Percentiles rank a stretch among this genome's conserved stretches.
These are phyloP conservation scores for Tolypocladium cylindrosporum DNA, from an alignment of 2,329 filamentous ascomycete genomes.

Conservation along the genomic window DNA sequence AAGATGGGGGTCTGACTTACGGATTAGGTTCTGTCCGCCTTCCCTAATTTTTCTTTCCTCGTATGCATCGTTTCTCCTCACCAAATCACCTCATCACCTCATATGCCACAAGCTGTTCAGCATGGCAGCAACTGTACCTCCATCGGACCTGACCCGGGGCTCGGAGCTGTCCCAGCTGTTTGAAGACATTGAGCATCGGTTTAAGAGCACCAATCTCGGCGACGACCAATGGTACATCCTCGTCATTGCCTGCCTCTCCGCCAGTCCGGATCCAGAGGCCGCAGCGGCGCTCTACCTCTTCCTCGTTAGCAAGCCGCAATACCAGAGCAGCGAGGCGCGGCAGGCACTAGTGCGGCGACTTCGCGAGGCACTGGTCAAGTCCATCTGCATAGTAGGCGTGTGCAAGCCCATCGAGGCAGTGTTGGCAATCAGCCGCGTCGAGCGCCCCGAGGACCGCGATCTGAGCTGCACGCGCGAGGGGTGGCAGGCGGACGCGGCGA, in stretches of 20 bases:
- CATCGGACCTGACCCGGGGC: not conserved
- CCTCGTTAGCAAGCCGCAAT: slow-evolving; percentile 17
- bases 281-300: slow-evolving; percentile 45
- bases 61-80: not conserved
- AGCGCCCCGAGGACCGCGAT: not conserved
- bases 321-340: not conserved
- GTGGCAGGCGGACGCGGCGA: not conserved
- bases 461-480: not conserved
- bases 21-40: too few species aligned
- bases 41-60: too few species aligned
- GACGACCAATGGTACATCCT: slow-evolving; percentile 6
- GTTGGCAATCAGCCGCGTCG: not conserved
- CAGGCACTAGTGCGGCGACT: not conserved
- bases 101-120: too few species aligned
- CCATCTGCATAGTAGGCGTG: not conserved
- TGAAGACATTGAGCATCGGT: not conserved
- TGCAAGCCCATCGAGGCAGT: not conserved
- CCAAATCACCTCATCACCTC: not conserved
- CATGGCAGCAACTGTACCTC: not conserved
- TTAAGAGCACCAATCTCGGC: not conserved
- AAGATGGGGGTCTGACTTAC: too few species aligned
- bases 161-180: not conserved
- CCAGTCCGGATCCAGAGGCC: slow-evolving; percentile 26
- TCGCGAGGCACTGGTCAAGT: not conserved
- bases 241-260: slow-evolving; percentile 4